A percentile compares a stretch with the other conserved stretches of the same genome.
These are phyloP conservation scores for Macrophomina pseudophaseolina DNA, from an alignment of 2,329 filamentous ascomycete species.

Conservation along the genomic window DNA sequence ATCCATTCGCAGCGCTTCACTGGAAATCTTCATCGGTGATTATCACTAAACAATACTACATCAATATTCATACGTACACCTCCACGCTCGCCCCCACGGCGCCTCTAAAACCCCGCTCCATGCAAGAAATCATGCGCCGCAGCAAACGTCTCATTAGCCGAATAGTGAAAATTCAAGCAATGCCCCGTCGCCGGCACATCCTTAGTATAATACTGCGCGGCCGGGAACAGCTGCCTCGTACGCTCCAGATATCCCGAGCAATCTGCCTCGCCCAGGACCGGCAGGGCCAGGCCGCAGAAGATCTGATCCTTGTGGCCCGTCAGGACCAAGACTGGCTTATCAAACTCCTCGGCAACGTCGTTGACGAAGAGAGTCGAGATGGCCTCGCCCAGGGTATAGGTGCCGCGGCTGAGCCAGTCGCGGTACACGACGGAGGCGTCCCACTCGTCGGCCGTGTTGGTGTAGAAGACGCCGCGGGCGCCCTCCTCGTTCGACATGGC, in stretches of 20 bases:
- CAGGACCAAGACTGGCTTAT: conserved; percentile 9
- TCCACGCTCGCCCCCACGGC: neutral
- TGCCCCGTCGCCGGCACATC: conserved; percentile 5
- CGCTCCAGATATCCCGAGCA: neutral
- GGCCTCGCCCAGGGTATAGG: conserved; percentile 16
- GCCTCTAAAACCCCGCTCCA: neutral
- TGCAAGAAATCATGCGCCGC: conserved; percentile 13
- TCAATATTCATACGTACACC: too few species aligned
- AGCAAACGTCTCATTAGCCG: neutral
- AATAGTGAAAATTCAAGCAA: conserved; percentile 8
- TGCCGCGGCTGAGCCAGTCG: conserved; percentile 3
- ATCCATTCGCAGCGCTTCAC: too few species aligned
- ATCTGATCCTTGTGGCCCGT: conserved; percentile 22
- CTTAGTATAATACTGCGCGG: neutral
- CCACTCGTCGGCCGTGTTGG: conserved; percentile 1
- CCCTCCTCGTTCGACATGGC: conserved; percentile 5
- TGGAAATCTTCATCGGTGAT: neutral
- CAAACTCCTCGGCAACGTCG: conserved; percentile 9
- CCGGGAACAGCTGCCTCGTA: neutral
- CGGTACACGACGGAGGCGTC: conserved; percentile 1
- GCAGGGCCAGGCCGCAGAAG: conserved; percentile 22
- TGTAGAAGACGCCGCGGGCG: conserved; percentile 3
- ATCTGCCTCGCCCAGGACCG: neutral
- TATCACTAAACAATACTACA: neutral
- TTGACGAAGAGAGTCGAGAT: conserved; percentile 14